These are phyloP conservation scores for Thraustotheca clavata DNA, from an alignment of 352 stramenopile genomes.

Conservation along the genomic window DNA sequence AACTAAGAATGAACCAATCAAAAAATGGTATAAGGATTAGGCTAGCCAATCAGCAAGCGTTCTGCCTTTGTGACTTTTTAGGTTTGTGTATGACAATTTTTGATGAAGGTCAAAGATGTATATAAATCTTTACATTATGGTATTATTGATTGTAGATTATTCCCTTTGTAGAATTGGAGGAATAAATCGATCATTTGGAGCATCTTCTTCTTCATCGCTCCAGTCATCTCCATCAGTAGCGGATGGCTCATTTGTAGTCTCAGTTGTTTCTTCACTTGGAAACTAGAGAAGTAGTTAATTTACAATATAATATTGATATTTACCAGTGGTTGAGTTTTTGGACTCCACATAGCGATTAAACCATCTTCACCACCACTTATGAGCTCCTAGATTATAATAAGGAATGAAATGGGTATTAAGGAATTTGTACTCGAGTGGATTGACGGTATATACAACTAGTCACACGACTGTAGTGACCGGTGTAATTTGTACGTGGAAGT, in stretches of 20 bases:
- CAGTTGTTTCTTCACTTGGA: neutral
- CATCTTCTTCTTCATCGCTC: conserved; percentile 17
- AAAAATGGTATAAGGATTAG: no score
- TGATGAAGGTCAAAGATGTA: no score
- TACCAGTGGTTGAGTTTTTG: neutral
- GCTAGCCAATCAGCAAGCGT: no score
- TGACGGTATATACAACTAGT: conserved; percentile 51
- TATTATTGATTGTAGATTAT: no score
- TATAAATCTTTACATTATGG: no score
- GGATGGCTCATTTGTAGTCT: neutral
- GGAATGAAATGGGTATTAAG: neutral
- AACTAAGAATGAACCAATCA: no score
- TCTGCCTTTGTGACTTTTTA: no score
- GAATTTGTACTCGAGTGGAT: conserved; percentile 23
- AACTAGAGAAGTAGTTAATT: conserved; percentile 13
- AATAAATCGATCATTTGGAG: conserved; percentile 34
- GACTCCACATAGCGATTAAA: conserved; percentile 64
- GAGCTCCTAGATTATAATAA: conserved; percentile 28
- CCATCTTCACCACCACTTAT: conserved; percentile 54
- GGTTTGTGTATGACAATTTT: no score
- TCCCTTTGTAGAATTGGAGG: conserved; percentile 48
- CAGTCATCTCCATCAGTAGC: conserved; percentile 11
- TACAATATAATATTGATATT: conserved; percentile 23
- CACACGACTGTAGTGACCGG: conserved; percentile 55
- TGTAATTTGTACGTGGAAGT: conserved; percentile 21